These are phyloP conservation scores for Pichia manshurica DNA, from an alignment of 805 yeast species.

Conservation along the genomic window DNA sequence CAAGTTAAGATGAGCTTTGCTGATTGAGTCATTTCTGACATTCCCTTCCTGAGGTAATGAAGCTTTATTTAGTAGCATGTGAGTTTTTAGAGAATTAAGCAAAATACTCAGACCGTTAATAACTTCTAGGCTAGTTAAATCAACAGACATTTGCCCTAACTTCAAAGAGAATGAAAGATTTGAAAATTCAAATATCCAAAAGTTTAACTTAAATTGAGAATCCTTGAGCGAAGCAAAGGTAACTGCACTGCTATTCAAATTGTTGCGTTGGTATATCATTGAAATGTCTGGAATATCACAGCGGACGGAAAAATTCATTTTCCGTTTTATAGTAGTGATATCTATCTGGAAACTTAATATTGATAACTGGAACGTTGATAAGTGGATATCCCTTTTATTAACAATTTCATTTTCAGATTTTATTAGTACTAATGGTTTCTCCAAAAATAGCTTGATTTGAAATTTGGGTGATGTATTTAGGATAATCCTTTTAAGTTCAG, in stretches of 20 bases:
- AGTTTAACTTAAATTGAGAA: constrained; percentile 15
- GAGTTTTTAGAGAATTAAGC: not conserved
- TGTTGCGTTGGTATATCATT: constrained; percentile 19
- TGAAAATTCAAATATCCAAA: not conserved
- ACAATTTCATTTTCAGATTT: constrained; percentile 16
- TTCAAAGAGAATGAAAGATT: not conserved
- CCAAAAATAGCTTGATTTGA: constrained; percentile 22
- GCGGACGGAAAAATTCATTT: constrained; percentile 13
- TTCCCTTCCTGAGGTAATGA: not conserved
- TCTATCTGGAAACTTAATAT: constrained; percentile 19
- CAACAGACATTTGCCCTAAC: constrained; percentile 11
- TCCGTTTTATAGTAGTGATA: constrained; percentile 4
- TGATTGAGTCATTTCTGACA: not conserved
- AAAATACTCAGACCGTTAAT: constrained; percentile 24
- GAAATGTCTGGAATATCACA: constrained; percentile 20
- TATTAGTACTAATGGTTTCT: constrained; percentile 25
- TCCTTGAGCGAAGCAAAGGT: constrained; percentile 13
- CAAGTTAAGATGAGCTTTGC: constrained; percentile 13
- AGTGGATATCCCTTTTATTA: constrained; percentile 13
- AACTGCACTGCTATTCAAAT: constrained; percentile 4
- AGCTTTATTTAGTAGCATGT: not conserved
- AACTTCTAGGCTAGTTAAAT: constrained; percentile 25
- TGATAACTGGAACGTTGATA: constrained; percentile 21
- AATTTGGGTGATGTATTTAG: constrained; percentile 18
- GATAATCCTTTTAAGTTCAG: not conserved